Base-by-base conservation (phyloP, 1,284 basidiomycete species). In the Tetrapyrgos nigripes region DNA sequence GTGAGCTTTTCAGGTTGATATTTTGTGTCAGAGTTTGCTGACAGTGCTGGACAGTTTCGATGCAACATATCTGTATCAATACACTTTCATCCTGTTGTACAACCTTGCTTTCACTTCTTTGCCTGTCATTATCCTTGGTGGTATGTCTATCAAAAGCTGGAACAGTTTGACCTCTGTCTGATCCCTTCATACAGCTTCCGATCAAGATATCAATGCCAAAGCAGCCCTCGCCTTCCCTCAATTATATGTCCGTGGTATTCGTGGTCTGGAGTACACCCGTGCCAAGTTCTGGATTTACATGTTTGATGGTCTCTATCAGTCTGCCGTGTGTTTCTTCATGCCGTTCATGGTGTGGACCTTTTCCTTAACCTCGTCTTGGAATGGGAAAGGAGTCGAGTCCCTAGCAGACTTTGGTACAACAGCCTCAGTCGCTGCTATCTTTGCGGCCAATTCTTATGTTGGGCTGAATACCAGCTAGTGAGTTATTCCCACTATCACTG, bases 251-350 rank as follows among this genome's bases (percentile, higher is more conserved):
- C 89, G 96, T 48, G 96, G 97, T 37, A 97, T 98, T 66, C 84
- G 89, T 26, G 95, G 96, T 31, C 80, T 96, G 19, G 96, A 97
- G 69, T 99, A 98, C 76, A 98, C 96, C 21, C 86, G 94, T 13
- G 66, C 80, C 58, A 94, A 94, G 73, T 98, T 98, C 80, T 98
- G 95, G 93, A 73, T 90, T 53, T 97, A 96, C 76, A 97, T 98
- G 92, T 71, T 88, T 17, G 97, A 98, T 72, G 97, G 95, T 45
- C 77, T 97, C 40, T 98, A 96, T 75, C 96, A 98, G 72, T 96
- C 95, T 0, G 87, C 80, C 0, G 85, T 98, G 61, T 88, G 96
- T 46, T 98, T 92, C 79, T 97, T 93, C 79, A 83, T 98, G 65
- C 94, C 96, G 0, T 96, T 87, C 72, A 76, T 92, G 53, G 86